Percentiles rank a stretch among this genome's conserved stretches.
phyloP scores from a whole-genome alignment of 768 basidiomycete genomes.

The Psilocybe cubensis region DNA sequence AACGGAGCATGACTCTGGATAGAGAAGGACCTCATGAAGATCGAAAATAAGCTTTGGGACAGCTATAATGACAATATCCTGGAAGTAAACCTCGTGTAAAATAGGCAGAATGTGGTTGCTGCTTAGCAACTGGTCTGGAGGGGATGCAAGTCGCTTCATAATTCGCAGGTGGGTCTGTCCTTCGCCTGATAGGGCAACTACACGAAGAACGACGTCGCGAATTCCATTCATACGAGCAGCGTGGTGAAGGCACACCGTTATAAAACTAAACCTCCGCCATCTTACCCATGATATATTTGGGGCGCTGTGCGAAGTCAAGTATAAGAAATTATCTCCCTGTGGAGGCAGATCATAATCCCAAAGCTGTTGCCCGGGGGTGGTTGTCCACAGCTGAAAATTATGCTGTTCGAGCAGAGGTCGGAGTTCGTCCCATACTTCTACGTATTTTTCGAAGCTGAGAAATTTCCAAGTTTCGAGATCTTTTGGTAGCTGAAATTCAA shows the following conservation, averaged over 20 bases:
- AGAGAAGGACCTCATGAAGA: neutral
- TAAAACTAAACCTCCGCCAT: no score
- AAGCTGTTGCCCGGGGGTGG: no score
- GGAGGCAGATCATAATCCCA: no score
- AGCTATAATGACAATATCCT: neutral
- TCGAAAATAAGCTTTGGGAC: neutral
- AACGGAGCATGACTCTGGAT: neutral
- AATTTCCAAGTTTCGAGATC: no score
- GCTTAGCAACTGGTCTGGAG: neutral
- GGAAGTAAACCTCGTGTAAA: neutral
- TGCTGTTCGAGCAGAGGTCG: no score
- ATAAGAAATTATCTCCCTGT: no score
- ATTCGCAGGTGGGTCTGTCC: neutral
- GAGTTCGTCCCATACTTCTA: no score
- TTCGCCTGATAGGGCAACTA: neutral
- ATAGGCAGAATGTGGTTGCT: conserved; percentile 10
- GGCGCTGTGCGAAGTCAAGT: no score
- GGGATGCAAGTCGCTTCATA: neutral
- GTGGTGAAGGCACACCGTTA: neutral
- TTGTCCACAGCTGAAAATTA: no score
- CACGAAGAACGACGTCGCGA: conserved; percentile 1
- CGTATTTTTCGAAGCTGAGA: no score
- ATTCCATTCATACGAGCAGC: neutral
- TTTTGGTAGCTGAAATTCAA: no score
- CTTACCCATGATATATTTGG: no score